These are phyloP conservation scores for Monosporascus sp. DNA, from an alignment of 2,329 filamentous ascomycete genomes.

Conservation along the genomic window DNA sequence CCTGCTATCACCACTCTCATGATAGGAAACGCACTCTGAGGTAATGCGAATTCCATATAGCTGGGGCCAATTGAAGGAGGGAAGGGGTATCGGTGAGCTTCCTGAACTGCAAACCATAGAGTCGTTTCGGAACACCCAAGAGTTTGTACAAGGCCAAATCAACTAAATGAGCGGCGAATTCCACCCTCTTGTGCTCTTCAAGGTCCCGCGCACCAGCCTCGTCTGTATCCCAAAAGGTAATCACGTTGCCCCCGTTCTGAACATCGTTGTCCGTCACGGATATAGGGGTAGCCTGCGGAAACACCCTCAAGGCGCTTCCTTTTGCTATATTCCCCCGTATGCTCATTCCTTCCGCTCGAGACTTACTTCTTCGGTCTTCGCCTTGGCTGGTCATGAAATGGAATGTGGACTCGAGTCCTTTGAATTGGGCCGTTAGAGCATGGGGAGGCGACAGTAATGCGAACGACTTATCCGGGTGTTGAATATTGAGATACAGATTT, in stretches of 20 bases:
- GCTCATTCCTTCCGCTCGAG: no score
- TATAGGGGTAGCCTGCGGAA: no score
- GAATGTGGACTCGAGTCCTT: slow-evolving; percentile 22
- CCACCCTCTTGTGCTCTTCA: slow-evolving; percentile 1
- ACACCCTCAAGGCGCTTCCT: no score
- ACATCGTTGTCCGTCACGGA: neutral
- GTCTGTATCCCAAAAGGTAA: neutral
- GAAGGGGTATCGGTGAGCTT: slow-evolving; percentile 10
- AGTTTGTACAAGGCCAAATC: slow-evolving; percentile 22
- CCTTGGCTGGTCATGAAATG: slow-evolving; percentile 6
- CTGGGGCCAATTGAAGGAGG: slow-evolving; percentile 26
- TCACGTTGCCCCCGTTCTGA: neutral
- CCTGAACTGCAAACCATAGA: slow-evolving; percentile 10
- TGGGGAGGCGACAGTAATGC: slow-evolving; percentile 24
- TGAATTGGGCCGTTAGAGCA: slow-evolving; percentile 19
- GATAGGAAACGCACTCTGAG: slow-evolving; percentile 18
- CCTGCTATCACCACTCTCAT: slow-evolving; percentile 5
- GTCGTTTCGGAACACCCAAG: slow-evolving; percentile 19
- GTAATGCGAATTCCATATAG: slow-evolving; percentile 29
- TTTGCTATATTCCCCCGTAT: no score
- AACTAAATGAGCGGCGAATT: slow-evolving; percentile 10
- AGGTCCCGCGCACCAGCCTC: neutral
- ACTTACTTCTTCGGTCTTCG: neutral
- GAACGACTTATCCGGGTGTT: slow-evolving; percentile 25
- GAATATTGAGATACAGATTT: slow-evolving; percentile 24